A percentile compares a stretch with the other conserved stretches of the same genome.
Evolutionary conservation across 2,329 filamentous ascomycete genomes (phyloP).

Genomic region (Anthostomella pinea): DNA sequence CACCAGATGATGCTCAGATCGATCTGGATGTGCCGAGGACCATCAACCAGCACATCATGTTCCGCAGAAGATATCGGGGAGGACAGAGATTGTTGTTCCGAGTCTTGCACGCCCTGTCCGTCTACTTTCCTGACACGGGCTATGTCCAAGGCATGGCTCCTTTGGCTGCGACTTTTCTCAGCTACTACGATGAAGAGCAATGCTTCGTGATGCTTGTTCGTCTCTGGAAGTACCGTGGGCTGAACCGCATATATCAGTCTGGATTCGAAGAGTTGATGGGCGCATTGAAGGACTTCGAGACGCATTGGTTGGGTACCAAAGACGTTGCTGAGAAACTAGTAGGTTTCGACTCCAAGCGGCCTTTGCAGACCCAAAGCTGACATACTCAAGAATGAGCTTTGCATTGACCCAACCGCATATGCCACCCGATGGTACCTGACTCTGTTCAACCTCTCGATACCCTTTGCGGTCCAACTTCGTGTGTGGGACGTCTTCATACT

Average conservation of each 20-base stretch:
- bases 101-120: slow-evolving; percentile 84
- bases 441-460: slow-evolving; percentile 94
- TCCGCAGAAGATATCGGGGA: slow-evolving; percentile 83
- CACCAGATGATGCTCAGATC: slow-evolving; percentile 92
- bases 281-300: slow-evolving; percentile 81
- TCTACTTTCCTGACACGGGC: slow-evolving; percentile 87
- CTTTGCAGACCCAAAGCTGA: slow-evolving; percentile 4
- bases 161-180: slow-evolving; percentile 84
- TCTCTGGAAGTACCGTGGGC: slow-evolving; percentile 83
- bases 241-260: slow-evolving; percentile 78
- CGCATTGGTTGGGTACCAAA: slow-evolving; percentile 73
- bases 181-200: slow-evolving; percentile 94
- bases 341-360: slow-evolving; percentile 38
- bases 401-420: slow-evolving; percentile 86
- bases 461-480: slow-evolving; percentile 88
- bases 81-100: slow-evolving; percentile 90
- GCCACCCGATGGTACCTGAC: slow-evolving; percentile 97
- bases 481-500: slow-evolving; percentile 99
- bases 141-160: slow-evolving; percentile 99
- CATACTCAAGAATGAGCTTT: slow-evolving; percentile 61
- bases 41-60: slow-evolving; percentile 96
- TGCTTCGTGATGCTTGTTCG: slow-evolving; percentile 96
- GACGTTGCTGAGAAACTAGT: slow-evolving; percentile 80
- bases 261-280: slow-evolving; percentile 87
- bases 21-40: slow-evolving; percentile 95